These are phyloP conservation scores for Trametes cinnabarina DNA, from an alignment of 768 basidiomycete genomes.

Conservation along the genomic window DNA sequence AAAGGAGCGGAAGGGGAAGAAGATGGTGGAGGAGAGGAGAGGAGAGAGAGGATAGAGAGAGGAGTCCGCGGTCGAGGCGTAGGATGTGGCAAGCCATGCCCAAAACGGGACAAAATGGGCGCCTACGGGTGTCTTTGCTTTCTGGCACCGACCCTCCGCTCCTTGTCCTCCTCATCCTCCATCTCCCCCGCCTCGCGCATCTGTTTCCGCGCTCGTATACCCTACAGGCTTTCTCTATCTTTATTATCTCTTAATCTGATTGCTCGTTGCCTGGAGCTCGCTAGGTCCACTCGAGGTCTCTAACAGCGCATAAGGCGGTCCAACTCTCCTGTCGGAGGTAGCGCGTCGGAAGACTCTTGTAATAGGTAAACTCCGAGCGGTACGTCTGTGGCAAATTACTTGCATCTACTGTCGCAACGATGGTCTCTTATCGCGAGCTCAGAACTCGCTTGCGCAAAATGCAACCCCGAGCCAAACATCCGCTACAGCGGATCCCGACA, in stretches of 20 bases:
- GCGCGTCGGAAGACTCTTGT: slow-evolving; percentile 9
- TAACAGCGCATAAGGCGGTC: background rate
- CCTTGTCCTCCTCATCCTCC: background rate
- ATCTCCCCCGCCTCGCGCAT: background rate
- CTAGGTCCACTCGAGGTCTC: background rate
- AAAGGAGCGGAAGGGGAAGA: slow-evolving; percentile 5
- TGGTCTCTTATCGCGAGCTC: slow-evolving; percentile 11
- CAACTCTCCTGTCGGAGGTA: slow-evolving; percentile 8
- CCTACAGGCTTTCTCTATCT: slow-evolving; percentile 3
- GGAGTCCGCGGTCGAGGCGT: slow-evolving; percentile 3
- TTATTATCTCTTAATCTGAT: slow-evolving; percentile 9
- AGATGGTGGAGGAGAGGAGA: slow-evolving; percentile 5
- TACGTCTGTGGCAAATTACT: slow-evolving; percentile 11
- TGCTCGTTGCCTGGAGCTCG: background rate
- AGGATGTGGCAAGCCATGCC: background rate
- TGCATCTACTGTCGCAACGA: background rate
- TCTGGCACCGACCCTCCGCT: background rate
- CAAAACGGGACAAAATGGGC: slow-evolving; percentile 12
- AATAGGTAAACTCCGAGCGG: background rate
- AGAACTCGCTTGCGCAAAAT: slow-evolving; percentile 16
- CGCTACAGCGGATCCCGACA: slow-evolving; percentile 28
- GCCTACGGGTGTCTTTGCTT: background rate
- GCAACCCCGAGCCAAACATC: slow-evolving; percentile 28
- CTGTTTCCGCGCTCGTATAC: background rate
- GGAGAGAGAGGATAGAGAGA: background rate